Evolutionary conservation across 2,329 filamentous ascomycete genomes (phyloP).

Genomic region (Fusarium sulawesiense): DNA sequence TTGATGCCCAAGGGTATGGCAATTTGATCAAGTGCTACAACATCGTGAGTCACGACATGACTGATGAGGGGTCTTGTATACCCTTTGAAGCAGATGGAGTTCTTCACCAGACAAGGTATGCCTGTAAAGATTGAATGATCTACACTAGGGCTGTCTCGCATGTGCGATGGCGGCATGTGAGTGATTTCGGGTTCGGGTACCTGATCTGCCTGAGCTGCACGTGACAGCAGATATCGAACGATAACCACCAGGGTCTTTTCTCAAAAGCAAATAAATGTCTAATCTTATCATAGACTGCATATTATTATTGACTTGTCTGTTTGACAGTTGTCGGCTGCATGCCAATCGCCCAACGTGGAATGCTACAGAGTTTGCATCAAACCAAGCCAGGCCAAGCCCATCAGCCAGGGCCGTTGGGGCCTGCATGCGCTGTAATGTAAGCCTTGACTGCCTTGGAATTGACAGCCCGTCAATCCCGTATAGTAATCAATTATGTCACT

Average conservation of each 20-base stretch:
- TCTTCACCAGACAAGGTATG: not conserved
- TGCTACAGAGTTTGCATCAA: not conserved
- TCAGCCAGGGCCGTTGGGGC: not conserved
- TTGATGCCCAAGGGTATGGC: constrained; percentile 19
- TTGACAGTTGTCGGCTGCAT: not conserved
- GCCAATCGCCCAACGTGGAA: not conserved
- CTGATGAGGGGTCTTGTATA: not conserved
- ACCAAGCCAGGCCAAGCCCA: not conserved
- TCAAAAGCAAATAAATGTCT: not conserved
- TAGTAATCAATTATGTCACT: not conserved
- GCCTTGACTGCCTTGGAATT: not conserved
- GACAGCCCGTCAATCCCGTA: not conserved
- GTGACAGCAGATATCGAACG: not conserved
- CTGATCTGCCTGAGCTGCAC: not conserved
- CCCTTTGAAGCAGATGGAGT: not conserved
- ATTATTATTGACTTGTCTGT: not conserved
- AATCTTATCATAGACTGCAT: not conserved
- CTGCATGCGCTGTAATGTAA: not conserved
- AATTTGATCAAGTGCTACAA: not conserved
- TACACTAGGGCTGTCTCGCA: constrained; percentile 7
- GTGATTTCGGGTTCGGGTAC: constrained; percentile 8
- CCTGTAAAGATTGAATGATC: not conserved
- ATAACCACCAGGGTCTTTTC: not conserved
- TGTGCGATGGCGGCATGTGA: not conserved
- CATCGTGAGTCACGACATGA: not conserved